Percentiles rank a stretch among this genome's conserved stretches.
These are phyloP conservation scores for Sporopachydermia quercuum DNA, from an alignment of 805 yeast genomes.

Conservation along the genomic window DNA sequence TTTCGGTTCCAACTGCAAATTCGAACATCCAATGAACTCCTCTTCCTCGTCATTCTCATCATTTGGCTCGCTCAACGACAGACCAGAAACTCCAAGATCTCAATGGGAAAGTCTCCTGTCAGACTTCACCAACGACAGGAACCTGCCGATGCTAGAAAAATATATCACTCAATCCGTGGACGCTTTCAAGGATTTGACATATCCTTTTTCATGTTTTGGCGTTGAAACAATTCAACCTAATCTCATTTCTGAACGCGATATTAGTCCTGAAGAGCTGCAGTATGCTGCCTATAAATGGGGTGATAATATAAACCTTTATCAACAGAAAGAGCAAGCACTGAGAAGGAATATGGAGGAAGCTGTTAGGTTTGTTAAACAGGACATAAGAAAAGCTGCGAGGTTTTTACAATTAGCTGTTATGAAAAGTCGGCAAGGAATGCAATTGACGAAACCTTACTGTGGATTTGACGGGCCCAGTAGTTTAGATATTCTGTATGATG, in stretches of 20 bases:
- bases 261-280: constrained; percentile 10
- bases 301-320: not conserved
- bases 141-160: not conserved
- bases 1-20: not conserved
- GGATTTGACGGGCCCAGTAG: constrained; percentile 12
- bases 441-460: constrained; percentile 19
- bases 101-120: not conserved
- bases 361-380: constrained; percentile 21
- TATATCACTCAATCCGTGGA: not conserved
- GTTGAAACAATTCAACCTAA: constrained; percentile 3
- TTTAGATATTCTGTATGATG: constrained; percentile 6
- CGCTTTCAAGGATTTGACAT: not conserved
- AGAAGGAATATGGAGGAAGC: constrained; percentile 31
- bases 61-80: too few relatives aligned
- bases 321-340: constrained; percentile 1
- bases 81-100: not conserved
- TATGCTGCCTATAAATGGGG: constrained; percentile 8
- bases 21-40: not conserved
- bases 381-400: constrained; percentile 38
- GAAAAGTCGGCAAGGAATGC: constrained; percentile 15
- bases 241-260: constrained; percentile 8
- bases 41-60: not conserved
- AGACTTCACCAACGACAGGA: not conserved
- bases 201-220: not conserved
- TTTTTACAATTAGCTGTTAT: constrained; percentile 34